Evolutionary conservation across 1,284 basidiomycete genomes (phyloP), one percentile per base, ranked within the genome.

Genomic region (Cryptococcus sp.): DNA sequence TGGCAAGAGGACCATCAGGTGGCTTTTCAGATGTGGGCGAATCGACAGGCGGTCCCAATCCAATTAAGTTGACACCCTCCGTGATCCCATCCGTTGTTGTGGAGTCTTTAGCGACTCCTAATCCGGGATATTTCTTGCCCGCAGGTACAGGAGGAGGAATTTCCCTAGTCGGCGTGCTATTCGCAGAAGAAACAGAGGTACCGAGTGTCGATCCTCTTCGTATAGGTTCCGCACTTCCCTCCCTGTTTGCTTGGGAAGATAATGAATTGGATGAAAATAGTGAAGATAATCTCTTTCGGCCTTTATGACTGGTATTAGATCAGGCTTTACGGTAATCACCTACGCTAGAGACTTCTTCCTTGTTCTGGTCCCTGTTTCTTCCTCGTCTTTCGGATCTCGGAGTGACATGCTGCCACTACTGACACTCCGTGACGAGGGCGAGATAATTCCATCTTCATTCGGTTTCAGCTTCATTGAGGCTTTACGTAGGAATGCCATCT

Each of bases 231-330:
- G 60, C 25, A 11, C 40, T 42, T 9, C 43, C n/a, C 4, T 59
- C 60, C 21, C 41, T n/a, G 31, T 56, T 55, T 25, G 46, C 47
- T 45, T 50, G 55, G 7, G 65, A 61, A 11, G 64, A 56, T 2
- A 64, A 47, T 7, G 62, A 62, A 1, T 61, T 63, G 2, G 60
- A 66, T 14, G 61, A 66, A 61, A 73, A 72, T 14, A 73, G 50
- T 9, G 67, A 67, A 0, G 67, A 68, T 1, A 73, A 53, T 16
- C 68, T 56, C 48, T 62, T 65, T 41, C 64, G 57, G 11, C 64
- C 59, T 53, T 70, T 71, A 10, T 39, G 36, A 3, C 67, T 66
- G 10, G 7, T 18, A 36, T 7, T 14, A 9, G 16, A 18, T 40
- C 18, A 25, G 9, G 34, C 28, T 22, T 16, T 7, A 40, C 5